Evolutionary conservation across 1,284 basidiomycete genomes (phyloP).

Genomic region (Heimioporus retisporus): DNA sequence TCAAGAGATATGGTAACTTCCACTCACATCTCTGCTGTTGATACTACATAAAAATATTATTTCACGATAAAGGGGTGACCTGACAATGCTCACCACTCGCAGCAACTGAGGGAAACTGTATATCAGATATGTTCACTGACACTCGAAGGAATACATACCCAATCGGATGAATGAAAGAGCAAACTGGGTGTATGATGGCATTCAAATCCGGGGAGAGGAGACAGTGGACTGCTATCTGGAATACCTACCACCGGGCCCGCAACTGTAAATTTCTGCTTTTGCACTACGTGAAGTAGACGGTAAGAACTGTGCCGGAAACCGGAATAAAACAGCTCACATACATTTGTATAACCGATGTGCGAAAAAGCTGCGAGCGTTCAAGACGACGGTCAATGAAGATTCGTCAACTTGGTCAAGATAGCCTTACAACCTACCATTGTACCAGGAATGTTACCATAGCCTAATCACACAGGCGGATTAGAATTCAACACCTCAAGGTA

Average conservation of each 20-base stretch:
- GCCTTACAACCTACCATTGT: constrained; percentile 23
- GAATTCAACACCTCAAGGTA: neutral
- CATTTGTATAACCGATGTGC: constrained; percentile 36
- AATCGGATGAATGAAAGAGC: constrained; percentile 28
- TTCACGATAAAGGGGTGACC: neutral
- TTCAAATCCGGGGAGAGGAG: constrained; percentile 7
- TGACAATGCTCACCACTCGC: constrained; percentile 27
- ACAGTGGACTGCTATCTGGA: neutral
- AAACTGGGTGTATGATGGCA: constrained; percentile 13
- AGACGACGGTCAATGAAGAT: neutral
- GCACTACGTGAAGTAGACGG: constrained; percentile 22
- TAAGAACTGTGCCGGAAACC: neutral
- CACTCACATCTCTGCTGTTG: constrained; percentile 35
- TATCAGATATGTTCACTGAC: neutral
- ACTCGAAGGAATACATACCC: constrained; percentile 17
- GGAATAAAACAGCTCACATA: constrained; percentile 14
- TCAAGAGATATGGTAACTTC: neutral
- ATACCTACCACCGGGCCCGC: constrained; percentile 31
- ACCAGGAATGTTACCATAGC: constrained; percentile 37
- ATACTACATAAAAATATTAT: constrained; percentile 18
- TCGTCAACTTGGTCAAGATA: no score
- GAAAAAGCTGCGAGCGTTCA: constrained; percentile 30
- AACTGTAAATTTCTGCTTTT: constrained; percentile 22
- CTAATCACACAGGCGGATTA: constrained; percentile 17
- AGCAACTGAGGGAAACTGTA: constrained; percentile 18